A percentile compares a stretch with the other conserved stretches of the same genome.
Evolutionary conservation across 352 stramenopile species (phyloP).

Genomic region (Pythium dissotocum): DNA sequence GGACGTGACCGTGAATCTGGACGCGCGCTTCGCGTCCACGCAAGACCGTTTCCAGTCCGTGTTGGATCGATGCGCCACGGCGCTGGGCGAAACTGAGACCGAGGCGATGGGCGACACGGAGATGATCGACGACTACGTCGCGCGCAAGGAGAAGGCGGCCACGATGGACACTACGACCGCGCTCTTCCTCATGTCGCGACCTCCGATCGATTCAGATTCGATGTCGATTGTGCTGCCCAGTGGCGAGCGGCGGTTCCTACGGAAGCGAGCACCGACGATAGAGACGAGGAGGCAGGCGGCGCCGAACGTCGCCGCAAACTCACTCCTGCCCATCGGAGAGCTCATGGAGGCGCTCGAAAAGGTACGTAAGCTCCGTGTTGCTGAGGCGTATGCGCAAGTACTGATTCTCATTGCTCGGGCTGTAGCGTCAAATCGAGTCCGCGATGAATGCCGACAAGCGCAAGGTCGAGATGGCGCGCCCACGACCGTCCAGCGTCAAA

Average conservation of each 20-base stretch:
- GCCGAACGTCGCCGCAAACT: constrained; percentile 23
- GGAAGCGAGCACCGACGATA: constrained; percentile 49
- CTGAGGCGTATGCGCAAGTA: not conserved
- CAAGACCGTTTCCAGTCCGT: constrained; percentile 54
- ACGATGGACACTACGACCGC: constrained; percentile 38
- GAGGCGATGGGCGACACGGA: constrained; percentile 35
- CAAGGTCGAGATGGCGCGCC: constrained; percentile 10
- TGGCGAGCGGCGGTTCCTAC: constrained; percentile 60
- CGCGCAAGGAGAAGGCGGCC: constrained; percentile 31
- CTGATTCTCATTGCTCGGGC: constrained; percentile 6
- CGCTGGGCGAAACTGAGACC: constrained; percentile 59
- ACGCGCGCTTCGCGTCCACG: constrained; percentile 37
- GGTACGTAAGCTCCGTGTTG: constrained; percentile 22
- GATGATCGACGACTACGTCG: constrained; percentile 29
- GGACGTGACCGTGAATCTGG: constrained; percentile 17
- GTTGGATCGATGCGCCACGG: constrained; percentile 58
- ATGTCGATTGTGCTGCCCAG: constrained; percentile 54
- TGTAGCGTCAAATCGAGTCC: constrained; percentile 70
- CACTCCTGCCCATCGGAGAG: constrained; percentile 51
- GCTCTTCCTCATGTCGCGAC: constrained; percentile 58
- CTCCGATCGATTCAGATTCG: constrained; percentile 63
- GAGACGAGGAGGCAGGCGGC: constrained; percentile 14
- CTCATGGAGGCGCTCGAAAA: constrained; percentile 62
- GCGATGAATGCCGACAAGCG: constrained; percentile 41
- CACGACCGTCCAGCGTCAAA: not conserved